Evolutionary conservation across 2,329 filamentous ascomycete species (phyloP).

Genomic region (Nothophoma quercina): DNA sequence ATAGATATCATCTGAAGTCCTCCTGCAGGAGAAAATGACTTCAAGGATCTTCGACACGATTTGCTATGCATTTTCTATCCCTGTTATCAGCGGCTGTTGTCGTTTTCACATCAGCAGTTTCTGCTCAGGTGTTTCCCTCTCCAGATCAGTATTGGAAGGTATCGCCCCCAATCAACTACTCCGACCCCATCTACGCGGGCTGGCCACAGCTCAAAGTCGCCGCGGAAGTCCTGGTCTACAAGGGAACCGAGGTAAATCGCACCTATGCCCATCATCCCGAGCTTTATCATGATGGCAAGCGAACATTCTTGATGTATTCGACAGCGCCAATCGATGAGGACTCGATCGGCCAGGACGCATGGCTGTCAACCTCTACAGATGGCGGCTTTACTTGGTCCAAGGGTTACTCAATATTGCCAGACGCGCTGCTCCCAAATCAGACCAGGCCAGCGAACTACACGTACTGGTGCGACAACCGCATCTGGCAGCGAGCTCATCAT

Average conservation of each 20-base stretch:
- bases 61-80: not conserved
- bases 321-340: conserved; percentile 25
- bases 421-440: conserved; percentile 18
- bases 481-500: conserved; percentile 24
- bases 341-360: conserved; percentile 19
- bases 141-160: conserved; percentile 22
- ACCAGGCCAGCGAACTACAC: conserved; percentile 21
- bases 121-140: conserved; percentile 3
- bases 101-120: not conserved
- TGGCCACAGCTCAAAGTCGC: conserved; percentile 20
- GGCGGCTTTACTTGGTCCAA: conserved; percentile 22
- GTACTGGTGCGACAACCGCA: conserved; percentile 23
- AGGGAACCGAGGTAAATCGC: conserved; percentile 17
- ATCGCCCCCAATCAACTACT: conserved; percentile 20
- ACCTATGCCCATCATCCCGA: conserved; percentile 25
- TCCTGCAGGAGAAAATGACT: not conserved
- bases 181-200: conserved; percentile 21
- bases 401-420: conserved; percentile 19
- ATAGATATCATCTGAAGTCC: too few species aligned
- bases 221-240: conserved; percentile 18
- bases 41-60: too few species aligned
- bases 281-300: conserved; percentile 19
- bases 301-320: conserved; percentile 18
- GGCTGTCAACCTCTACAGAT: conserved; percentile 23
- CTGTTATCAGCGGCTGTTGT: not conserved